A percentile compares a stretch with the other conserved stretches of the same genome.
Conservation (phyloP, 495 filamentous ascomycete species). For the Penicillium turbatum region DNA sequence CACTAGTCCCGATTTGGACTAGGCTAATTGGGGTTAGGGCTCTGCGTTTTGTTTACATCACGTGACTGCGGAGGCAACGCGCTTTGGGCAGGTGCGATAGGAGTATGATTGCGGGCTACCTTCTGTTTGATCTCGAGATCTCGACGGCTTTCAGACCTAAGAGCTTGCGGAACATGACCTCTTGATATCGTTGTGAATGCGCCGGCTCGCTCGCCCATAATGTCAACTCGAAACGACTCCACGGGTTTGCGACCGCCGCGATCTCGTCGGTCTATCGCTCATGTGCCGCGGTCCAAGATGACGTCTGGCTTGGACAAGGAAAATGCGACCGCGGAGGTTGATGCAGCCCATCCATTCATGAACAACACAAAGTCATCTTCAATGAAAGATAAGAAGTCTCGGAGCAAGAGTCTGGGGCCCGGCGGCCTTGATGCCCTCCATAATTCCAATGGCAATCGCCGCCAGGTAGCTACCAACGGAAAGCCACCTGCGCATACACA, state of each 20-base stretch:
- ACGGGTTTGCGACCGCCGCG: constrained; percentile 43
- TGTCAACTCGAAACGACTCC: constrained; percentile 40
- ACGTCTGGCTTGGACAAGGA: constrained; percentile 56
- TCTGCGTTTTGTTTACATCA: constrained; percentile 45
- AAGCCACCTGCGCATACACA: constrained; percentile 1
- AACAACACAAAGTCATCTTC: constrained; percentile 29
- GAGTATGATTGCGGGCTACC: neutral
- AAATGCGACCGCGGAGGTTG: constrained; percentile 63
- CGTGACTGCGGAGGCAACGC: constrained; percentile 31
- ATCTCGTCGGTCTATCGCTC: constrained; percentile 74
- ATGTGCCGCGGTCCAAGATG: constrained; percentile 52
- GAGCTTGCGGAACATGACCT: neutral
- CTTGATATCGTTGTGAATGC: constrained; percentile 9
- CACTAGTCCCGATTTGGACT: constrained; percentile 35
- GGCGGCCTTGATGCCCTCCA: constrained; percentile 82
- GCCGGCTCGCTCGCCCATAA: constrained; percentile 11
- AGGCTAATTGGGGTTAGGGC: constrained; percentile 41
- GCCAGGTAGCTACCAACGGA: constrained; percentile 55
- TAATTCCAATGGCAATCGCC: constrained; percentile 71
- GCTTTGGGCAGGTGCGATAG: constrained; percentile 18
- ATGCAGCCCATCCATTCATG: constrained; percentile 28
- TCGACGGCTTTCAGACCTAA: constrained; percentile 2
- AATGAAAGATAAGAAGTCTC: constrained; percentile 63
- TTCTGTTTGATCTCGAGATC: neutral
- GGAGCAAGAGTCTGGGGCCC: constrained; percentile 93